phyloP scores from a whole-genome alignment of 2,329 filamentous ascomycete species.

The Tetracladium maxilliforme region DNA sequence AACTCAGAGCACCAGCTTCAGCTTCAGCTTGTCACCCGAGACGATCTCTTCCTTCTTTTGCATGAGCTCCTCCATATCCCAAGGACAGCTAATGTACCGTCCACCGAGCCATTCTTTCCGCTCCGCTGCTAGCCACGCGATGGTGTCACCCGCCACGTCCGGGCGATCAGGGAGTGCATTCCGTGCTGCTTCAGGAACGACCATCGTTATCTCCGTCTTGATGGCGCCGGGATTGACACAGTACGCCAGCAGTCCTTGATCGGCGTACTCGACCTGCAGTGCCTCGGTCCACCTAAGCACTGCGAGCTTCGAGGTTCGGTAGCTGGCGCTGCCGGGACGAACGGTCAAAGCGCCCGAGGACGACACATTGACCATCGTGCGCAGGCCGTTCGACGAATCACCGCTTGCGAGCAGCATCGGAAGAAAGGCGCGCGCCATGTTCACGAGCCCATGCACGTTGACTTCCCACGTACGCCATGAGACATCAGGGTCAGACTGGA shows the following conservation, averaged over 20 bases:
- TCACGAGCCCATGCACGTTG: conserved; percentile 31
- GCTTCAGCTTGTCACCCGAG: conserved; percentile 15
- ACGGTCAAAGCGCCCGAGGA: conserved; percentile 25
- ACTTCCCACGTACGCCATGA: conserved; percentile 27
- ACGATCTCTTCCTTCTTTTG: conserved; percentile 24
- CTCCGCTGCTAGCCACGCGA: conserved; percentile 24
- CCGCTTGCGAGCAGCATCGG: conserved; percentile 10
- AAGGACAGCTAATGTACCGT: conserved; percentile 24
- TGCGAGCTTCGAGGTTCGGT: conserved; percentile 32
- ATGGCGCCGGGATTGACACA: conserved; percentile 24
- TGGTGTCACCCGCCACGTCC: conserved; percentile 23
- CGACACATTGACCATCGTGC: conserved; percentile 30
- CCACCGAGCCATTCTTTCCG: conserved; percentile 27
- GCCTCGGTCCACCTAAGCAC: conserved; percentile 32
- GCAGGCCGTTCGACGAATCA: conserved; percentile 10
- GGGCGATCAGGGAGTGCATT: conserved; percentile 22
- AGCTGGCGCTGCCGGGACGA: conserved; percentile 20
- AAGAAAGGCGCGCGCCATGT: conserved; percentile 27
- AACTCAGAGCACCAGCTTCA: conserved; percentile 12
- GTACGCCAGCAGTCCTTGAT: conserved; percentile 23
- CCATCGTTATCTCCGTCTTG: too few species aligned
- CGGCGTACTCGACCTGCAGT: conserved; percentile 26
- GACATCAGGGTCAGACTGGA: conserved; percentile 13
- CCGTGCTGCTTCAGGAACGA: conserved; percentile 9
- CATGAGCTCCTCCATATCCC: conserved; percentile 30